Evolutionary conservation across 1,284 basidiomycete genomes (phyloP).

Genomic region (Austroboletus niveus): DNA sequence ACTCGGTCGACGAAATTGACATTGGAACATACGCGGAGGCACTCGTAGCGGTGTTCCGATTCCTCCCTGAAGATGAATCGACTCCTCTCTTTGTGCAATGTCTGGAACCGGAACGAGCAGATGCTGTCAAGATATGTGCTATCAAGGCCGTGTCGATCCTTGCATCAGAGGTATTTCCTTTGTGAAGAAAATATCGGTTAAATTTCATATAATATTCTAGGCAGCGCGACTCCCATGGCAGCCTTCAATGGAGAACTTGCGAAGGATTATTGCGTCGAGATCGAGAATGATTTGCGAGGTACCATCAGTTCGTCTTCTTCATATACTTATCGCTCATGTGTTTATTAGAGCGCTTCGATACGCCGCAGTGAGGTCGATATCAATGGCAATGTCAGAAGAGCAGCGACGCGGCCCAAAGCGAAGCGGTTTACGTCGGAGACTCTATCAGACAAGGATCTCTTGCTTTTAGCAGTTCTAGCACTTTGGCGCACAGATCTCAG

Average conservation of each 20-base stretch:
- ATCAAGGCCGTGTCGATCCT: constrained; percentile 55
- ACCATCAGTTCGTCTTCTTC: constrained; percentile 13
- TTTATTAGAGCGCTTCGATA: constrained; percentile 43
- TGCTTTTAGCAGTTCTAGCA: constrained; percentile 62
- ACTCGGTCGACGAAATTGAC: constrained; percentile 69
- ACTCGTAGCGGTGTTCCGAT: constrained; percentile 70
- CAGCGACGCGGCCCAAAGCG: constrained; percentile 56
- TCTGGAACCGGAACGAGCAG: constrained; percentile 72
- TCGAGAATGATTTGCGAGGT: constrained; percentile 59
- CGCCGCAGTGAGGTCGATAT: constrained; percentile 57
- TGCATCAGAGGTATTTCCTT: constrained; percentile 28
- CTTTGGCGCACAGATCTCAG: constrained; percentile 60
- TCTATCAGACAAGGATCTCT: constrained; percentile 61
- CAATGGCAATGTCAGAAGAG: constrained; percentile 52
- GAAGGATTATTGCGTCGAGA: constrained; percentile 44
- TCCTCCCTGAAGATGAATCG: constrained; percentile 61
- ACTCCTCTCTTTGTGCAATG: constrained; percentile 59
- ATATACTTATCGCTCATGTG: constrained; percentile 8
- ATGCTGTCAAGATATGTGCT: constrained; percentile 77
- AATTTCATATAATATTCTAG: constrained; percentile 34
- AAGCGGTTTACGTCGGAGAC: constrained; percentile 57
- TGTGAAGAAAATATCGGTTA: neutral
- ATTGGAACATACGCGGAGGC: constrained; percentile 78
- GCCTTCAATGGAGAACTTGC: constrained; percentile 47
- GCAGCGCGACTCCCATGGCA: constrained; percentile 59